phyloP scores from a whole-genome alignment of 169 alveolate genomes.

The Eimeria necatrix region DNA sequence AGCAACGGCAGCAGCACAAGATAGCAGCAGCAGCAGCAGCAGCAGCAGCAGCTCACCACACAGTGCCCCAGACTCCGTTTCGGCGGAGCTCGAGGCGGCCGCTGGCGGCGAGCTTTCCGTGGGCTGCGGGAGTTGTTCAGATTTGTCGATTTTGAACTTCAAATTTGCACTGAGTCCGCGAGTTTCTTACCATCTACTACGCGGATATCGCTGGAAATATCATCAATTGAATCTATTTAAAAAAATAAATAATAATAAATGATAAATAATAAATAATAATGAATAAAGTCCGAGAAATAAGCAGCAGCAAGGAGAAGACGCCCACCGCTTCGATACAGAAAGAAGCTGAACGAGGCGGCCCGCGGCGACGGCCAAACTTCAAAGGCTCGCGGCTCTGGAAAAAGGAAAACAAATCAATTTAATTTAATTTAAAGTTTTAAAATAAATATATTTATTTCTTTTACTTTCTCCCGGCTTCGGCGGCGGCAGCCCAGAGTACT shows the following conservation, averaged over 20 bases:
- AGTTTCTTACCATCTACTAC: conserved; percentile 91
- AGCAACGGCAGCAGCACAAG: too few relatives aligned
- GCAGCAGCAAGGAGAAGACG: too few relatives aligned
- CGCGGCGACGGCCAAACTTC: background rate
- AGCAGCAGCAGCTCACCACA: conserved; percentile 56
- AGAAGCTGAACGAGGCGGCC: conserved; percentile 36
- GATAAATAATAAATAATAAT: background rate
- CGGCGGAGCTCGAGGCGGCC: conserved; percentile 91
- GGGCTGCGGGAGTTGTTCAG: conserved; percentile 7
- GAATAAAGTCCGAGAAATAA: too few relatives aligned
- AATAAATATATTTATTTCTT: background rate
- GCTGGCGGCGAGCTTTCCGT: conserved; percentile 89
- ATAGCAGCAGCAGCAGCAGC: background rate
- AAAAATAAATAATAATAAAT: background rate
- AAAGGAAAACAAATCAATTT: background rate
- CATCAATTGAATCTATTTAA: conserved; percentile 89
- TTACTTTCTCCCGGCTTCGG: conserved; percentile 23
- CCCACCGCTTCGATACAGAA: conserved; percentile 38
- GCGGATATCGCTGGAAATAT: conserved; percentile 90
- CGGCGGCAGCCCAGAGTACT: conserved; percentile 71
- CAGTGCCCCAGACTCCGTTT: conserved; percentile 81
- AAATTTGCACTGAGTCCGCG: too few relatives aligned
- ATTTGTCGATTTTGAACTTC: too few relatives aligned
- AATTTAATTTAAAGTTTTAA: too few relatives aligned
- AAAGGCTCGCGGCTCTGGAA: background rate